Evolutionary conservation across 2,329 filamentous ascomycete genomes (phyloP).

Genomic region (Scopulariopsis brevicaulis): DNA sequence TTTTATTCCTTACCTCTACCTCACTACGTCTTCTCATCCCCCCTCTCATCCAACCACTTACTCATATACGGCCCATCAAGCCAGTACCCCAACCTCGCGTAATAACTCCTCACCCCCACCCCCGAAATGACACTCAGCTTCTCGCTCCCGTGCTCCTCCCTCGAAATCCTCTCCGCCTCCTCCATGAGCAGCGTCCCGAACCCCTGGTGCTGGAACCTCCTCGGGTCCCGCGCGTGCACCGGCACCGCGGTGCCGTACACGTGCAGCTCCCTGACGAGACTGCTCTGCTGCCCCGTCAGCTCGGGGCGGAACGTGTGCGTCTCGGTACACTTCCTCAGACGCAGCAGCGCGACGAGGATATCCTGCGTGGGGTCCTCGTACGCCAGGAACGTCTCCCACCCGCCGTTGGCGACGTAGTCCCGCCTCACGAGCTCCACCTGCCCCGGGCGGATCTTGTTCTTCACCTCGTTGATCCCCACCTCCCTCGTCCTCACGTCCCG

Average conservation of each 20-base stretch:
- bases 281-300: constrained; percentile 75
- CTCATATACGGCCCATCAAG: constrained; percentile 83
- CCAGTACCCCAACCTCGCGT: constrained; percentile 84
- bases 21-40: not conserved
- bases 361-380: constrained; percentile 99
- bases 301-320: constrained; percentile 91
- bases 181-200: constrained; percentile 97
- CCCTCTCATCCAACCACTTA: constrained; percentile 47
- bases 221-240: constrained; percentile 85
- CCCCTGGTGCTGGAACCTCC: constrained; percentile 97
- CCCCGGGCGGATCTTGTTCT: constrained; percentile 93
- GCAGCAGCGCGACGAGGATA: constrained; percentile 83
- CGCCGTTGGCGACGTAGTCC: constrained; percentile 90
- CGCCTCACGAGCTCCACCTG: constrained; percentile 91
- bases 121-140: constrained; percentile 99
- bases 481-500: constrained; percentile 93
- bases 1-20: too few species aligned
- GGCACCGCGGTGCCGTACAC: constrained; percentile 98
- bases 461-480: constrained; percentile 97
- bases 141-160: constrained; percentile 82
- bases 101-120: constrained; percentile 91
- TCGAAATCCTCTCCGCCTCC: constrained; percentile 88
- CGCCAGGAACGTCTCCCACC: constrained; percentile 96
- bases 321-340: constrained; percentile 79
- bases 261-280: constrained; percentile 86